phyloP scores from a whole-genome alignment of 1,139 yeast genomes.

The Pichia sp. region DNA sequence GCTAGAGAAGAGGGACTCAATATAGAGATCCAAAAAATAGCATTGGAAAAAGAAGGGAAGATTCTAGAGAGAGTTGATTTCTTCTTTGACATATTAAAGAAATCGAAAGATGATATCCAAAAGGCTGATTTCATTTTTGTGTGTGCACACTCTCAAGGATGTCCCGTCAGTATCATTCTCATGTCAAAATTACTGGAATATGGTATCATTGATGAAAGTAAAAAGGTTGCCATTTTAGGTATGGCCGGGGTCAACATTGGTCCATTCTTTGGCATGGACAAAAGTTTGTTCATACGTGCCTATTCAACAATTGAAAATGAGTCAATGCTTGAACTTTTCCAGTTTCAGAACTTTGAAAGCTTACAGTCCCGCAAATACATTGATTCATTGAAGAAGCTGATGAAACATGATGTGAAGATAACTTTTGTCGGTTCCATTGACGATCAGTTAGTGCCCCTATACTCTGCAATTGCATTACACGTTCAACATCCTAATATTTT shows the following conservation, averaged over 20 bases:
- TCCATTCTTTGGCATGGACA: conserved; percentile 86
- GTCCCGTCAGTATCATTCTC: conserved; percentile 81
- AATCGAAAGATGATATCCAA: conserved; percentile 64
- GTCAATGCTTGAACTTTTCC: conserved; percentile 77
- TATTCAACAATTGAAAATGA: conserved; percentile 87
- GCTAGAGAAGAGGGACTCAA: conserved; percentile 49
- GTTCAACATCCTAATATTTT: conserved; percentile 83
- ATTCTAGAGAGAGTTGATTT: conserved; percentile 79
- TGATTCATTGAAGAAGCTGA: conserved; percentile 56
- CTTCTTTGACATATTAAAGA: conserved; percentile 62
- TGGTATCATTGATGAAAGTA: conserved; percentile 50
- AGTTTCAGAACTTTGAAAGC: conserved; percentile 72
- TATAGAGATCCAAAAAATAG: conserved; percentile 77
- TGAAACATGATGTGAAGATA: conserved; percentile 66
- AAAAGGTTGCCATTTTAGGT: conserved; percentile 66
- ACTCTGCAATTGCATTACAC: conserved; percentile 80
- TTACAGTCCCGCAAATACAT: conserved; percentile 64
- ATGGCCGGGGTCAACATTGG: conserved; percentile 97
- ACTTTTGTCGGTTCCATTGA: conserved; percentile 82
- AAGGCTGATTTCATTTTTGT: conserved; percentile 80
- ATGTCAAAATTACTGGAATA: conserved; percentile 64
- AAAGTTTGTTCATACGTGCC: conserved; percentile 75
- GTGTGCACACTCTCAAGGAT: conserved; percentile 94
- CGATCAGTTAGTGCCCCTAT: conserved; percentile 88
- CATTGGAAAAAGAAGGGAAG: conserved; percentile 89